These are phyloP conservation scores for Lentinula novae-zelandiae DNA, from an alignment of 1,284 basidiomycete genomes.

Conservation along the genomic window DNA sequence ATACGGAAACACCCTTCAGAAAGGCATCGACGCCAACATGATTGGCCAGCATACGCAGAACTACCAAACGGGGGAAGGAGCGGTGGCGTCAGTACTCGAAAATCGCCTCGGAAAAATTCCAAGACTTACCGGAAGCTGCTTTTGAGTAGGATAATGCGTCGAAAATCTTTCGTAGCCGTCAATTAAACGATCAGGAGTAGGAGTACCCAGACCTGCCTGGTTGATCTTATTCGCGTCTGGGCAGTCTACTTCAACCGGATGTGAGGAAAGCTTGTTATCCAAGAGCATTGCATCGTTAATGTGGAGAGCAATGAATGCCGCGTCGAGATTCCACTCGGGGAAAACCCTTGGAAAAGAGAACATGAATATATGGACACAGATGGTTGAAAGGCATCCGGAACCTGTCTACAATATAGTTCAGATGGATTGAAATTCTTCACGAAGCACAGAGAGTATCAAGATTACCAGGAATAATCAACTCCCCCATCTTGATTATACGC, in stretches of 20 bases:
- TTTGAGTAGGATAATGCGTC: conserved; percentile 86
- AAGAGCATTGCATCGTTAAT: conserved; percentile 70
- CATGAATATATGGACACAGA: conserved; percentile 15
- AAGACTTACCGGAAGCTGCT: conserved; percentile 67
- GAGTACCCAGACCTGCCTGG: conserved; percentile 41
- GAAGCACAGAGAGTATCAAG: conserved; percentile 6
- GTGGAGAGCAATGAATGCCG: conserved; percentile 64
- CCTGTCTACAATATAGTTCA: conserved; percentile 38
- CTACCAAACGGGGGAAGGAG: conserved; percentile 29
- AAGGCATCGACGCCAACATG: conserved; percentile 90
- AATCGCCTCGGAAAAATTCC: not conserved
- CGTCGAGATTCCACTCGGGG: conserved; percentile 76
- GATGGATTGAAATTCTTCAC: not conserved
- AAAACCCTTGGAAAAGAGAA: conserved; percentile 46
- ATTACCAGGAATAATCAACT: conserved; percentile 84
- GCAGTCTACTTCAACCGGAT: conserved; percentile 93
- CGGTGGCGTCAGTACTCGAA: not conserved
- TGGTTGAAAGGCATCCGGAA: conserved; percentile 16
- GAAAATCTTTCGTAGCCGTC: conserved; percentile 57
- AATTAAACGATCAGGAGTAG: not conserved
- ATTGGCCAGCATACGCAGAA: conserved; percentile 89
- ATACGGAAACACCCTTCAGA: conserved; percentile 85
- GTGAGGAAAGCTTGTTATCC: conserved; percentile 89
- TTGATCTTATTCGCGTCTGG: conserved; percentile 86
- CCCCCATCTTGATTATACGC: conserved; percentile 65